phyloP scores from a whole-genome alignment of 768 basidiomycete genomes.

The Lepiota subincarnata region DNA sequence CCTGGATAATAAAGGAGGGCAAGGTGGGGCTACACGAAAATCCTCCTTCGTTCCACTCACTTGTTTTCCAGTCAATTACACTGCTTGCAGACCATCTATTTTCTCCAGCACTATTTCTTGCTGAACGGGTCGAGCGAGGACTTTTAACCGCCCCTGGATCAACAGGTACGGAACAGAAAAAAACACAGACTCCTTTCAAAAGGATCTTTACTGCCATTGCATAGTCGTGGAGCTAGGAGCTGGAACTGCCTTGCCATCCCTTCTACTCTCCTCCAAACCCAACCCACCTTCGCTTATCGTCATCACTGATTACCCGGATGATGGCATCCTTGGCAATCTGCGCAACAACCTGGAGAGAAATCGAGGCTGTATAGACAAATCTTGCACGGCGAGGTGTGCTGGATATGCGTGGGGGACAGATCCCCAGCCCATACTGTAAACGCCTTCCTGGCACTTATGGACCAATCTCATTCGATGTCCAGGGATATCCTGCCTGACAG shows the following conservation, averaged over 20 bases:
- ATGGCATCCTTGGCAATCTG: slow-evolving; percentile 55
- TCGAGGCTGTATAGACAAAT: slow-evolving; percentile 24
- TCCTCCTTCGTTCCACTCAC: neutral
- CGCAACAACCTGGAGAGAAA: slow-evolving; percentile 52
- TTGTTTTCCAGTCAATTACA: slow-evolving; percentile 52
- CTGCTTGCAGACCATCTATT: slow-evolving; percentile 72
- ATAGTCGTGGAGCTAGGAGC: slow-evolving; percentile 71
- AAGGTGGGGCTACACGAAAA: neutral
- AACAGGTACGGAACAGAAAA: slow-evolving; percentile 38
- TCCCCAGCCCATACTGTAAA: slow-evolving; percentile 43
- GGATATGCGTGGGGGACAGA: slow-evolving; percentile 69
- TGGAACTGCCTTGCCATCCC: slow-evolving; percentile 63
- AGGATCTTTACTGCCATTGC: neutral
- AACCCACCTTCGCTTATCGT: slow-evolving; percentile 50
- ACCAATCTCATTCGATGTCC: neutral
- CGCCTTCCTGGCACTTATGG: slow-evolving; percentile 1
- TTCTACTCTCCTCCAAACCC: slow-evolving; percentile 46
- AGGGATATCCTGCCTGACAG: slow-evolving; percentile 20
- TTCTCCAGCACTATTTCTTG: slow-evolving; percentile 63
- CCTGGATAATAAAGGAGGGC: slow-evolving; percentile 10
- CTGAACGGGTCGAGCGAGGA: slow-evolving; percentile 59
- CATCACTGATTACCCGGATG: slow-evolving; percentile 68
- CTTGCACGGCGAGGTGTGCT: slow-evolving; percentile 39
- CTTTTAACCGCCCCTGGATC: slow-evolving; percentile 38
- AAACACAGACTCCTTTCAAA: neutral